A percentile compares a stretch with the other conserved stretches of the same genome.
Evolutionary conservation across 1,284 basidiomycete genomes (phyloP).

Genomic region (Porogramme epimiltina): DNA sequence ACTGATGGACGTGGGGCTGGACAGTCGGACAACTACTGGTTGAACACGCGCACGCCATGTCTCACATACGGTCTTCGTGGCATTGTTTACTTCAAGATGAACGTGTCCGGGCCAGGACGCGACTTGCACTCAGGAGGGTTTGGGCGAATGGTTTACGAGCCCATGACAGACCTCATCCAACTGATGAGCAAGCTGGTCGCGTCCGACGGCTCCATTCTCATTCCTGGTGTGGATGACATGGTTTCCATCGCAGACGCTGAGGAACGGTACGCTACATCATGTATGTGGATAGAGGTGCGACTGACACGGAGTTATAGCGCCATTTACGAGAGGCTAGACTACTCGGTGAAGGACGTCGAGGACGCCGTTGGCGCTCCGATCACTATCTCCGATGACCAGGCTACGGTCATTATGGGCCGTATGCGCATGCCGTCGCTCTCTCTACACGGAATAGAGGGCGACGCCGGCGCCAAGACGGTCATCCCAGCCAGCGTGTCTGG

Average conservation of each 20-base stretch:
- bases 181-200: conserved; percentile 90
- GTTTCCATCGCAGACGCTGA: conserved; percentile 77
- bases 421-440: conserved; percentile 90
- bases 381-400: conserved; percentile 82
- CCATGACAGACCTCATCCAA: conserved; percentile 80
- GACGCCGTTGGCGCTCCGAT: conserved; percentile 78
- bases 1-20: too few species aligned
- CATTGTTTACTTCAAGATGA: conserved; percentile 87
- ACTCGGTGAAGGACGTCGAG: conserved; percentile 77
- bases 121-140: conserved; percentile 95
- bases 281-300: background rate
- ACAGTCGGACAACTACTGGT: conserved; percentile 88
- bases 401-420: conserved; percentile 86
- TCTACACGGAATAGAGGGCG: conserved; percentile 96
- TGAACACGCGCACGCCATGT: conserved; percentile 77
- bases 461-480: conserved; percentile 91
- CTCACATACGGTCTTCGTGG: conserved; percentile 86
- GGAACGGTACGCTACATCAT: conserved; percentile 58
- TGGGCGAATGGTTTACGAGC: conserved; percentile 88
- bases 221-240: conserved; percentile 92
- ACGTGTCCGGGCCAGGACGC: conserved; percentile 81
- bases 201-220: conserved; percentile 80
- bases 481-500: conserved; percentile 91
- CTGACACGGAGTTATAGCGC: conserved; percentile 36
- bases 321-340: conserved; percentile 79